Evolutionary conservation across 129 eudicot species (phyloP).

Genomic region (Logfia minima): DNA sequence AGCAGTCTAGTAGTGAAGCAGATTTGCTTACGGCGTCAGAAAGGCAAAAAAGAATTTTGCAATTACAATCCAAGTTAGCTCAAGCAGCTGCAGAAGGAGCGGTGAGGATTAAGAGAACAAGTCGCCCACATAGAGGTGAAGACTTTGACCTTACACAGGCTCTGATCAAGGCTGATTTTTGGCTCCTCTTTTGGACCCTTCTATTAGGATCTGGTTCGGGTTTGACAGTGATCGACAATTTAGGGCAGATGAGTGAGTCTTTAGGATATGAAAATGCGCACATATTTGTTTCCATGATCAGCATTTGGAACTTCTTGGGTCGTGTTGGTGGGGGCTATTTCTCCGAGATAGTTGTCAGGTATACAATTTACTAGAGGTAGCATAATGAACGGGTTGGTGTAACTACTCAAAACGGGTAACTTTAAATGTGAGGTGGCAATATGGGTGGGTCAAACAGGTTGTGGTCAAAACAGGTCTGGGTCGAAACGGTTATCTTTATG

Average conservation of each 20-base stretch:
- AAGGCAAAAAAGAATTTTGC: slow-evolving; percentile 77
- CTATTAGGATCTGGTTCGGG: slow-evolving; percentile 94
- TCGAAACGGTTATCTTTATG: background rate
- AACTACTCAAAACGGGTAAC: background rate
- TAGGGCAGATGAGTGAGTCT: slow-evolving; percentile 97
- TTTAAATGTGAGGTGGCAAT: background rate
- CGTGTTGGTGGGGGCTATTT: slow-evolving; percentile 97
- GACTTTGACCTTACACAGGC: slow-evolving; percentile 91
- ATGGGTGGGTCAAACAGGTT: background rate
- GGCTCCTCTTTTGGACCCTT: slow-evolving; percentile 88
- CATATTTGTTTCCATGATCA: slow-evolving; percentile 93
- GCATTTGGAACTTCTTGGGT: slow-evolving; percentile 97
- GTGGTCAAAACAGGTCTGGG: background rate
- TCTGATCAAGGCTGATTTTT: slow-evolving; percentile 87
- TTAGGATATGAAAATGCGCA: slow-evolving; percentile 82
- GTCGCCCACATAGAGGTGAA: slow-evolving; percentile 96
- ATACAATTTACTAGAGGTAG: slow-evolving; percentile 4
- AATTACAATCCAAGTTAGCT: slow-evolving; percentile 65
- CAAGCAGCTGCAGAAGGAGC: slow-evolving; percentile 99
- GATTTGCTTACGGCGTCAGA: slow-evolving; percentile 78
- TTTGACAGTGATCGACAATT: slow-evolving; percentile 87
- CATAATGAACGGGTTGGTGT: background rate
- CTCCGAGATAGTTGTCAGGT: slow-evolving; percentile 90
- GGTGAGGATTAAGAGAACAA: slow-evolving; percentile 76
- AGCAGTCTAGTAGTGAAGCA: slow-evolving; percentile 62